Base-by-base conservation (phyloP, 768 basidiomycete genomes). In the Xerocomus brunneocitrinus region DNA sequence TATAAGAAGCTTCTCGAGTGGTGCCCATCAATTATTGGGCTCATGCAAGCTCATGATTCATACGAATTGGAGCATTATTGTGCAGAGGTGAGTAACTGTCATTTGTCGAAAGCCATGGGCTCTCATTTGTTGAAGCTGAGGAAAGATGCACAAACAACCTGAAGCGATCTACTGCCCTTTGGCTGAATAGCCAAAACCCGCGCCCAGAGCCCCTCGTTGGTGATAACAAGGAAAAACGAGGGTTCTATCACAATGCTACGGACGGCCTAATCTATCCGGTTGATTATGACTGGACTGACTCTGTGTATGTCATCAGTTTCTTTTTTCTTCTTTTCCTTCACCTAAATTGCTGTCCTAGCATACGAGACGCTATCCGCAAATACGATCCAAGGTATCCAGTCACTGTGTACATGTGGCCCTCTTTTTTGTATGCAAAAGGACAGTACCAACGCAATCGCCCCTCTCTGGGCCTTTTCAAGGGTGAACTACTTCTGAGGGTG, bases 271-370 rank as follows among this genome's bases (percentile, higher is more conserved):
- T 62, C 7, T 58, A 54, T 25, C 58, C 56, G 0, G 41, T 57
- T 1, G 58, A 62, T 30, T 62, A 60, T 31, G 13, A 60, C 19
- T 62, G 61, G 61, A 14, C 10, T 22, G 52, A 60, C n/a, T 3
- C 32, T 1, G 4, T n/a, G 52, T 58, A 45, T 12, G 31, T 32
- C 10, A 31, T 8, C 28, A 24, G 22, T 34, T 27, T n/a, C 35
- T 13, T 45, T 16, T 16, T 31, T 5, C 16, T 2, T 5, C 5
- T 32, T n/a, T 13, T 24, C 30, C 14, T 38, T 5, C 9, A 13
- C 27, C 16, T 54, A 2, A 47, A 34, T 34, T 13, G 13, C 13
- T 32, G 10, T 14, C n/a, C 36, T 55, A 58, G 57, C 1, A 22
- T 35, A 6, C 32, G 45, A 8, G 12, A 19, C 0, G 45, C 54